These are phyloP conservation scores for Tetradesmus obliquus DNA, from an alignment of 139 green algal species.

Conservation along the genomic window DNA sequence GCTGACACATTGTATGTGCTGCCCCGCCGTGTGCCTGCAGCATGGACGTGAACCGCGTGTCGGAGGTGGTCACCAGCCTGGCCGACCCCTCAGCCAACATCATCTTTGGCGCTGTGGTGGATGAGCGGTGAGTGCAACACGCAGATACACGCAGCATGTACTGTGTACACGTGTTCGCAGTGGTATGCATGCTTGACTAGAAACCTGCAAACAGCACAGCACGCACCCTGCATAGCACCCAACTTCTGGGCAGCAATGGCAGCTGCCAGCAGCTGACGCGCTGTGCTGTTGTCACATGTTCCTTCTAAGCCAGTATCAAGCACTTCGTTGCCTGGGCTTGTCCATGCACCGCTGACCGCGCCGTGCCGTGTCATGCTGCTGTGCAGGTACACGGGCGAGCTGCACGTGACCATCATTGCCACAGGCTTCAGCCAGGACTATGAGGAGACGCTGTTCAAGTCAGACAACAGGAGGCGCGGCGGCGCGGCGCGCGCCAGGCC, in stretches of 20 bases:
- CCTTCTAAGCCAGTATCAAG: too few species aligned
- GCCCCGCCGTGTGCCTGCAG: not conserved
- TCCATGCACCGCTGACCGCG: too few species aligned
- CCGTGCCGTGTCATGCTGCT: not conserved
- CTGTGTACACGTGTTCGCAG: not conserved
- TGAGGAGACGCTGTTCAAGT: conserved; percentile 72
- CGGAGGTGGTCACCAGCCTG: conserved; percentile 91
- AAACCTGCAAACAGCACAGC: not conserved
- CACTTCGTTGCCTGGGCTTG: too few species aligned
- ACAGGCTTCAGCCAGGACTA: conserved; percentile 86
- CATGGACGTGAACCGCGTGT: conserved; percentile 91
- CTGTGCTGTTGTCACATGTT: not conserved
- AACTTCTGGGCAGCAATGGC: not conserved
- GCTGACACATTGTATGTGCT: not conserved
- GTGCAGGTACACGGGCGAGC: conserved; percentile 58
- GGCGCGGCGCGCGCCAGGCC: not conserved
- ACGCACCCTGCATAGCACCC: not conserved
- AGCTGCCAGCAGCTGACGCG: not conserved
- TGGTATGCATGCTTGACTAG: not conserved
- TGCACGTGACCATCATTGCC: conserved; percentile 92
- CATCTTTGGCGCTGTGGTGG: conserved; percentile 95
- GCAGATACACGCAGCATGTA: not conserved
- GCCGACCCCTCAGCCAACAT: conserved; percentile 96
- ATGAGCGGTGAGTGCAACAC: conserved; percentile 16
- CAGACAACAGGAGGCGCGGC: conserved; percentile 6